Evolutionary conservation across 2,329 filamentous ascomycete genomes (phyloP).

Genomic region (Monosporascus sp.): DNA sequence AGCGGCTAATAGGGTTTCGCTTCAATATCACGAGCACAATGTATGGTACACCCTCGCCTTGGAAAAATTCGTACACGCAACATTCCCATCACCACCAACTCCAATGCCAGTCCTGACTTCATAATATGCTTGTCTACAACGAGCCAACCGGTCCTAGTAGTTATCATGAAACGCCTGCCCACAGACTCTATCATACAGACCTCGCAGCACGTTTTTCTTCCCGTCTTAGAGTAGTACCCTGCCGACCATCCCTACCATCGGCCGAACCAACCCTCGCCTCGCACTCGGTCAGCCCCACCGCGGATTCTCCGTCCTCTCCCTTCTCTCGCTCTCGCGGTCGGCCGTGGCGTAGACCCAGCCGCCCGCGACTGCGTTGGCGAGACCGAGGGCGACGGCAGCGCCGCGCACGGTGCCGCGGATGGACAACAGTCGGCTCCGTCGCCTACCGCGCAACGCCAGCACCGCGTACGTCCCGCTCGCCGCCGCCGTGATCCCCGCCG

Average conservation of each 20-base stretch:
- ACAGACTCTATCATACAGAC: not conserved
- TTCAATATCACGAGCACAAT: not conserved
- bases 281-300: conserved; percentile 40
- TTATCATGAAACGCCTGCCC: not conserved
- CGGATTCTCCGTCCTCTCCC: conserved; percentile 43
- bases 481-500: conserved; percentile 50
- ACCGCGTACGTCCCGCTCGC: conserved; percentile 54
- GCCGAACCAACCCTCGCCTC: too few relatives aligned
- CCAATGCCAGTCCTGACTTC: not conserved
- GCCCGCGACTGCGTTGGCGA: conserved; percentile 43
- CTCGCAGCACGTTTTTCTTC: not conserved
- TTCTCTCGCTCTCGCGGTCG: conserved; percentile 44
- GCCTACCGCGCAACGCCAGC: conserved; percentile 40
- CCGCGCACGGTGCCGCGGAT: conserved; percentile 47
- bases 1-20: too few relatives aligned
- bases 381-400: conserved; percentile 43
- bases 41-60: not conserved
- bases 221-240: not conserved
- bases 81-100: too few relatives aligned
- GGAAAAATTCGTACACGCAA: too few relatives aligned
- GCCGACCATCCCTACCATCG: not conserved
- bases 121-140: not conserved
- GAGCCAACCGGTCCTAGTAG: not conserved
- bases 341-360: conserved; percentile 49
- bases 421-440: conserved; percentile 25